Base-by-base conservation (phyloP, 148 eudicot genomes). In the Fallopia convolvulus region DNA sequence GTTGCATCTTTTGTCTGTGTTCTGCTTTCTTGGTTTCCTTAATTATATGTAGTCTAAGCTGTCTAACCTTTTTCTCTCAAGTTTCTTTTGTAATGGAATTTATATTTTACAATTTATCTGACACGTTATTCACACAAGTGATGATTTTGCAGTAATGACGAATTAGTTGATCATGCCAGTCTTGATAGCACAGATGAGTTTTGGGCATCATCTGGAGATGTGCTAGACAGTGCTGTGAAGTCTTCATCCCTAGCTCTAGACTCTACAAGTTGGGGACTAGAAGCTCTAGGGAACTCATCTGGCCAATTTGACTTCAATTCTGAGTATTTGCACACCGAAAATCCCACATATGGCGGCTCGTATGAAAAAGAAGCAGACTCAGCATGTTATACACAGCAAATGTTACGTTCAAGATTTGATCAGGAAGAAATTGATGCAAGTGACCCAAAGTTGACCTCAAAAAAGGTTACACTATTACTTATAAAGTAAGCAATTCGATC, bases 121-220 rank as follows among this genome's bases (percentile, higher is more conserved):
- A 73, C 75, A 73, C n/a, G 10, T 21, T 44, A 73, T 87, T 87
- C 91, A 84, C 88, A 87, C 92, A 90, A 87, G 91, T 88, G 90
- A 80, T 79, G 75, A 83, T 87, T 86, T 89, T 89, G 87, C 98
- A 93, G 94, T 80, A 86, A 87, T 66, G 84, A 82, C 60, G 90
- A 88, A 70, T 76, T 86, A 76, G 80, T 83, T 52, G 92, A 89
- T 74, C 83, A 77, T 74, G 40, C 83, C 75, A 84, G 86, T 77
- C 88, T 85, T 80, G 87, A 87, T 47, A 84, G 83, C 79, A 52
- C 84, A 52, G 85, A 91, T 77, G 89, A 82, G 81, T 79, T 86
- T 53, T 91, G 98, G 97, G 75, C 88, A 26, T 83, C 93, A 72
- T 84, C 90, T 74, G 86, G 88, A 82, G 89, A 87, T 80, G 79